Evolutionary conservation across 371 early-diverging fungal species (phyloP).

Genomic region (Mucor mucedo): DNA sequence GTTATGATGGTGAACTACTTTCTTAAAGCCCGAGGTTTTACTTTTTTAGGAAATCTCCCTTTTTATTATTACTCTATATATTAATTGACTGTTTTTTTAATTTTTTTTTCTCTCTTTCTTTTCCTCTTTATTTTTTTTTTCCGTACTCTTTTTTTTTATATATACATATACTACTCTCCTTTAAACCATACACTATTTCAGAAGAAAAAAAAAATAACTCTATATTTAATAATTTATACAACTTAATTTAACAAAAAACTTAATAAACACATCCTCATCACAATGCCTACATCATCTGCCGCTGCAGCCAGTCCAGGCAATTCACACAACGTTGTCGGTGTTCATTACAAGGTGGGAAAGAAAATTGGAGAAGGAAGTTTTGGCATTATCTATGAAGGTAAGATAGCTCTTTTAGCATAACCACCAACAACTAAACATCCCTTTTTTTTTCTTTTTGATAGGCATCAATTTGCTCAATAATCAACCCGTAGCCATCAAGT

Average conservation of each 20-base stretch:
- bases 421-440: neutral
- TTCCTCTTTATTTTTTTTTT: neutral
- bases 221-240: neutral
- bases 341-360: conserved; percentile 91
- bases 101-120: neutral
- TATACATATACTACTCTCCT: conserved; percentile 8
- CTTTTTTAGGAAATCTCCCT: conserved; percentile 17
- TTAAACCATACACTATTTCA: neutral
- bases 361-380: conserved; percentile 96
- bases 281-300: conserved; percentile 29
- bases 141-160: conserved; percentile 2
- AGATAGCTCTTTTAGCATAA: too few relatives aligned
- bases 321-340: conserved; percentile 78
- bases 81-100: neutral
- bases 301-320: conserved; percentile 30
- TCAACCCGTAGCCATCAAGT: conserved; percentile 90
- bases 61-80: neutral
- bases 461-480: conserved; percentile 79
- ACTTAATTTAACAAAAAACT: neutral
- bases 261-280: conserved; percentile 3
- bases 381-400: conserved; percentile 96
- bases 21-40: conserved; percentile 12
- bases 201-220: neutral
- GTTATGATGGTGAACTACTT: conserved; percentile 53
- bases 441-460: conserved; percentile 17